Base-by-base conservation (phyloP, 1,284 basidiomycete genomes). In the Papiliotrema nemorosa region DNA sequence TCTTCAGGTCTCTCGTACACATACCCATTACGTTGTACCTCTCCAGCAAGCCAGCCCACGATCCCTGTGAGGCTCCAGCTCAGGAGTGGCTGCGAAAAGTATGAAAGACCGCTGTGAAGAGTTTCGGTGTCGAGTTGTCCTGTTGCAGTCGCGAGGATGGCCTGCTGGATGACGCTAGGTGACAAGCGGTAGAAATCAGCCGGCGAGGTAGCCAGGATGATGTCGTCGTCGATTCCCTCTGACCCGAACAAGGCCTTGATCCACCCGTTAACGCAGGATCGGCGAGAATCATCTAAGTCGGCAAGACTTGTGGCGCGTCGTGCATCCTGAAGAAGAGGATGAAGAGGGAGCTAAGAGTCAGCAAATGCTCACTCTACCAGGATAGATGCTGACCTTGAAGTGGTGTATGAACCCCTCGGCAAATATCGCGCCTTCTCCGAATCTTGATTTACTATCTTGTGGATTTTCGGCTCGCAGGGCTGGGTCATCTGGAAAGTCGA, bases 61-160 rank as follows among this genome's bases (percentile, higher is more conserved):
- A 78, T 76, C 0, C 75, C 75, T 2, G 76, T 76, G n/a, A 79
- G 59, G 10, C 77, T 75, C 71, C 78, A 81, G 56, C 74, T 76
- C 3, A 81, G 64, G 1, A 80, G 62, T 18, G 78, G 77, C 55
- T 80, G 78, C 2, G 76, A 69, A 53, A 80, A 80, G 66, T 79
- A 80, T 7, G 76, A 77, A 16, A 80, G 63, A 1, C 78, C 79
- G 21, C 74, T 71, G 29, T 75, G 72, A 2, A 80, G 70, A 9
- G 74, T 77, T 39, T 80, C 78, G 5, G 73, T 58, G 52, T 79
- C 78, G 44, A 81, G 77, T 13, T 77, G 63, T 21, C 76, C 77
- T 1, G 67, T 55, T 7, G 72, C 62, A 21, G 72, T 72, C 0
- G 79, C 79, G 2, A 63, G 54, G 46, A 79, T 72, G 5, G 74